Evolutionary conservation across 1,284 basidiomycete species (phyloP).

Genomic region (Ustilago loliicola): DNA sequence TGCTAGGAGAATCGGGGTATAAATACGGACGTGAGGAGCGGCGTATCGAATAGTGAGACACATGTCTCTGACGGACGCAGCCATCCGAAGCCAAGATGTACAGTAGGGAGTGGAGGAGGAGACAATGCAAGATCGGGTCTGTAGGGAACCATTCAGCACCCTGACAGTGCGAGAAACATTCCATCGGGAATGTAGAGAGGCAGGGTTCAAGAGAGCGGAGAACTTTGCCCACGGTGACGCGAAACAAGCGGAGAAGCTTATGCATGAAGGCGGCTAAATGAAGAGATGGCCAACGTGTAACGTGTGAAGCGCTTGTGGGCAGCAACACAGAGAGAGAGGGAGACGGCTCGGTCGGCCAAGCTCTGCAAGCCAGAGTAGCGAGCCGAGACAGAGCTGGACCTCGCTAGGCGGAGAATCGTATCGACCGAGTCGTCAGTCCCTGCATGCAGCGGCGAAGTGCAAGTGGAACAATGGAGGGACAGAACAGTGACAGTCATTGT

Average conservation of each 20-base stretch:
- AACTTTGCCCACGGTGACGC: not conserved
- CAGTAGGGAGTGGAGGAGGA: not conserved
- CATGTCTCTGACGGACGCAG: slow-evolving; percentile 31
- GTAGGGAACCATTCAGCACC: not conserved
- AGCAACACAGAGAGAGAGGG: not conserved
- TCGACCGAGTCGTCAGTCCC: not conserved
- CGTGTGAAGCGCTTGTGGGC: not conserved
- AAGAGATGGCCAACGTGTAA: not conserved
- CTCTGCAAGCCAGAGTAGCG: too few relatives aligned
- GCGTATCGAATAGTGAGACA: slow-evolving; percentile 33
- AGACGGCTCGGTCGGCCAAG: not conserved
- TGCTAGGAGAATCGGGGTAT: slow-evolving; percentile 11
- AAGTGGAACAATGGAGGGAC: not conserved
- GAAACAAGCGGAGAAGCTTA: slow-evolving; percentile 1
- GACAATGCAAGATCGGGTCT: not conserved
- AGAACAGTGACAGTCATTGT: not conserved
- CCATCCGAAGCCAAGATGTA: slow-evolving; percentile 3
- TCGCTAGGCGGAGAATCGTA: too few relatives aligned
- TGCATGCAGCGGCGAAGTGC: not conserved
- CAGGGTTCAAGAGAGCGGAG: slow-evolving; percentile 4
- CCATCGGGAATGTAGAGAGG: not conserved
- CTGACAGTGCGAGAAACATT: not conserved
- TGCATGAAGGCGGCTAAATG: slow-evolving; percentile 1
- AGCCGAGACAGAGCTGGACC: too few relatives aligned
- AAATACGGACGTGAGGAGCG: slow-evolving; percentile 8